A percentile compares a stretch with the other conserved stretches of the same genome.
phyloP scores from a whole-genome alignment of 139 green algal genomes.

The Chlorella sp. region DNA sequence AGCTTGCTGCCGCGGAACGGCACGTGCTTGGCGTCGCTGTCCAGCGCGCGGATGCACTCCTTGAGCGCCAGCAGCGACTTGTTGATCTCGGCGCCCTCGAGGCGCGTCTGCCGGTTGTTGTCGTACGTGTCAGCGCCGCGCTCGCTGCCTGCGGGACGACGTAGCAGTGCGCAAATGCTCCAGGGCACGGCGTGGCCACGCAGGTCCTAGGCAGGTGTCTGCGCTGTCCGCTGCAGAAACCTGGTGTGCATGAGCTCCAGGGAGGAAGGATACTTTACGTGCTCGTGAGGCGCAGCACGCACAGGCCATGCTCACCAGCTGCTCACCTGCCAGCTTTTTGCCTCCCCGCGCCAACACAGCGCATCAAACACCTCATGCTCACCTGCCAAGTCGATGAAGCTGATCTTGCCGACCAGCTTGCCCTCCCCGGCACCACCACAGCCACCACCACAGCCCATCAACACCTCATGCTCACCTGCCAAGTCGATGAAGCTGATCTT shows the following conservation, averaged over 20 bases:
- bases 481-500: constrained; percentile 99
- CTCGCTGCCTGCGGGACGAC: constrained; percentile 72
- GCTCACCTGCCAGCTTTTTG: too few species aligned
- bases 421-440: constrained; percentile 2
- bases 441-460: too few species aligned
- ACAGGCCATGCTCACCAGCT: too few species aligned
- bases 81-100: constrained; percentile 98
- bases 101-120: constrained; percentile 82
- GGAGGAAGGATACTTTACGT: too few species aligned
- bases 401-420: constrained; percentile 82
- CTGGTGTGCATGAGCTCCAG: too few species aligned
- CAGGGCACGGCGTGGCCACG: too few species aligned
- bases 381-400: constrained; percentile 95
- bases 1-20: constrained; percentile 94
- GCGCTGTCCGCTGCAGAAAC: too few species aligned
- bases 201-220: too few species aligned
- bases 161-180: too few species aligned
- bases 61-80: constrained; percentile 95
- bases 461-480: constrained; percentile 50
- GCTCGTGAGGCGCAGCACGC: too few species aligned
- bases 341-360: too few species aligned
- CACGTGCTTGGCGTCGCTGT: constrained; percentile 63
- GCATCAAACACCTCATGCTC: too few species aligned
- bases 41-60: constrained; percentile 54
- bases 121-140: constrained; percentile 95